phyloP scores from a whole-genome alignment of 257 asterid genomes.

The Ajuga chamaepitys region DNA sequence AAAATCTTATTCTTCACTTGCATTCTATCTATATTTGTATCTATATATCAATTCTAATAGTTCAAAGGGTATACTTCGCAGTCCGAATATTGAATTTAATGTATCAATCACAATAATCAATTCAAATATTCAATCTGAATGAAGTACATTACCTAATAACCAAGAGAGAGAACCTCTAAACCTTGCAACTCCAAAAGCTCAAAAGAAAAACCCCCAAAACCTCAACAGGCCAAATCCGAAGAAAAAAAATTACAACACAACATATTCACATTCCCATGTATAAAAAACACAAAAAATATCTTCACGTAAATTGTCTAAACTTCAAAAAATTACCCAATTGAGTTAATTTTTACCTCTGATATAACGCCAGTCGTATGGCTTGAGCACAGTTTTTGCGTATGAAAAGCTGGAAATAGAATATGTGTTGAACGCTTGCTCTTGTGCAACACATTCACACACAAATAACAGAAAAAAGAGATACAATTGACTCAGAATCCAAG shows the following conservation, averaged over 20 bases:
- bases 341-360: constrained; percentile 47
- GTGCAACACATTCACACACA: constrained; percentile 27
- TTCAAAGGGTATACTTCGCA: not conserved
- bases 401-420: constrained; percentile 69
- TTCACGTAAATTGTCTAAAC: not conserved
- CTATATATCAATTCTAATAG: not conserved
- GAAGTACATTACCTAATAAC: not conserved
- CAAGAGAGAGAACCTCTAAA: constrained; percentile 6
- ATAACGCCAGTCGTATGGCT: constrained; percentile 85
- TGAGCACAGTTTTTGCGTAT: constrained; percentile 53
- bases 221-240: not conserved
- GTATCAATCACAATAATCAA: not conserved
- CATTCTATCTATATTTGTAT: not conserved
- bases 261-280: not conserved
- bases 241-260: not conserved
- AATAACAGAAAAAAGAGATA: constrained; percentile 15
- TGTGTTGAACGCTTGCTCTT: constrained; percentile 30
- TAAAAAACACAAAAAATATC: not conserved
- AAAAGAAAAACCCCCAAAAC: not conserved
- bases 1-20: not conserved
- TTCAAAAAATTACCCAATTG: not conserved
- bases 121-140: not conserved
- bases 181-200: constrained; percentile 4
- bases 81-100: not conserved
- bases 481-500: constrained; percentile 38